phyloP scores from a whole-genome alignment of 2,329 filamentous ascomycete species.

The Neurospora crassa region DNA sequence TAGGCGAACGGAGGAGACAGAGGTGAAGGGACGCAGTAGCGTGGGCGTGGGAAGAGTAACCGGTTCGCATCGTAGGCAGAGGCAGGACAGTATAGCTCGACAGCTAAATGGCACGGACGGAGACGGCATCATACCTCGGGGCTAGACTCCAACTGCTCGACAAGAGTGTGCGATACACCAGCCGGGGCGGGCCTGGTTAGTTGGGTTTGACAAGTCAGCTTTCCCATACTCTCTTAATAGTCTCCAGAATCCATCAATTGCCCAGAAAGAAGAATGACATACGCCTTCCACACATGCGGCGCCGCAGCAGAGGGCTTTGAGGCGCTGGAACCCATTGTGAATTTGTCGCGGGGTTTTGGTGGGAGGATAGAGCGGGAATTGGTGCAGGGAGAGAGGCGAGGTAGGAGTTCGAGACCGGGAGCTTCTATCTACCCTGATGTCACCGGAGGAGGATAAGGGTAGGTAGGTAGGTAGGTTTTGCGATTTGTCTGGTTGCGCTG shows the following conservation, averaged over 20 bases:
- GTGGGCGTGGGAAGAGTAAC: background rate
- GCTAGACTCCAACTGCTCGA: slow-evolving; percentile 75
- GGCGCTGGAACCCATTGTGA: slow-evolving; percentile 46
- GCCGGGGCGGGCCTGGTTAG: slow-evolving; percentile 32
- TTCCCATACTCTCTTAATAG: slow-evolving; percentile 1
- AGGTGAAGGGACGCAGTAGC: background rate
- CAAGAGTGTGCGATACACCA: slow-evolving; percentile 66
- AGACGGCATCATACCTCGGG: slow-evolving; percentile 59
- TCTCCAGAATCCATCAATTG: background rate
- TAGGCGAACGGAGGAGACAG: background rate
- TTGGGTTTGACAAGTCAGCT: slow-evolving; percentile 12
- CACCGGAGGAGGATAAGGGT: background rate
- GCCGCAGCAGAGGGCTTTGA: slow-evolving; percentile 41
- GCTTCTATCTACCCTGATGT: background rate
- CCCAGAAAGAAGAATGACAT: slow-evolving; percentile 21
- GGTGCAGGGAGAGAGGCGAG: background rate
- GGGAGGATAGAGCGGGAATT: background rate
- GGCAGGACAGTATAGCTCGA: background rate
- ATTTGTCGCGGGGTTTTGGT: slow-evolving; percentile 21
- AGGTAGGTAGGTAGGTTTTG: background rate
- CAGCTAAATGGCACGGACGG: background rate
- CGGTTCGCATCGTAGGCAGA: background rate
- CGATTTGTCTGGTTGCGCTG: background rate
- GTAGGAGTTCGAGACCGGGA: background rate
- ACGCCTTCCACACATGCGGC: slow-evolving; percentile 47